These are phyloP conservation scores for Scutellaria minor DNA, from an alignment of 257 asterid genomes.

Conservation along the genomic window DNA sequence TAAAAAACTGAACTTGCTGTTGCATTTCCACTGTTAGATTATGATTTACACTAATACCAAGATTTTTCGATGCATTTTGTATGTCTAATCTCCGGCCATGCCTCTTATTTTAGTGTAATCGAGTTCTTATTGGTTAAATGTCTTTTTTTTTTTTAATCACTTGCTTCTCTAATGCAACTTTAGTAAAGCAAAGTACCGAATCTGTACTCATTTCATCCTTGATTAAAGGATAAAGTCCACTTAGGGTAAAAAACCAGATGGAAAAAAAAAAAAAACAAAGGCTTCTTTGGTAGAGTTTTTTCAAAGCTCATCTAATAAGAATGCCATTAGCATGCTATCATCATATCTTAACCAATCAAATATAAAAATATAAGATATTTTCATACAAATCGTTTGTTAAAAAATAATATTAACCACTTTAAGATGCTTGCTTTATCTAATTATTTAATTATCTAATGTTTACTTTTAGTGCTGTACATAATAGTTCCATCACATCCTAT, in stretches of 20 bases:
- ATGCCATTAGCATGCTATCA: neutral
- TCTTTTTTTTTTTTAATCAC: neutral
- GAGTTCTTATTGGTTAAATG: slow-evolving; percentile 1
- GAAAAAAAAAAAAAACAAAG: neutral
- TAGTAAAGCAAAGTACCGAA: neutral
- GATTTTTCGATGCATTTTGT: neutral
- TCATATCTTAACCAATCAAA: neutral
- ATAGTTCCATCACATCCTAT: neutral
- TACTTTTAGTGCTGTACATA: neutral
- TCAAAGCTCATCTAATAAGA: neutral
- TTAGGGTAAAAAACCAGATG: neutral
- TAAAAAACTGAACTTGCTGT: neutral
- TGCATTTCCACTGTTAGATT: neutral
- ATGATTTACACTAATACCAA: neutral
- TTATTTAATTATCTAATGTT: neutral
- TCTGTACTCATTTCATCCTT: too few relatives aligned
- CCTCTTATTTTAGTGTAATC: too few relatives aligned
- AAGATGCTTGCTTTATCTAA: neutral
- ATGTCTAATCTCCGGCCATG: neutral
- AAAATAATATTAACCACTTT: neutral
- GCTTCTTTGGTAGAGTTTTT: neutral
- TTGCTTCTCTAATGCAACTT: neutral
- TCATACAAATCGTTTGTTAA: neutral
- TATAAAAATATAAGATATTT: too few relatives aligned
- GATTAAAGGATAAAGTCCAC: slow-evolving; percentile 6